Conservation (phyloP, 352 stramenopile genomes). For the Halophytophthora batemanensis region DNA sequence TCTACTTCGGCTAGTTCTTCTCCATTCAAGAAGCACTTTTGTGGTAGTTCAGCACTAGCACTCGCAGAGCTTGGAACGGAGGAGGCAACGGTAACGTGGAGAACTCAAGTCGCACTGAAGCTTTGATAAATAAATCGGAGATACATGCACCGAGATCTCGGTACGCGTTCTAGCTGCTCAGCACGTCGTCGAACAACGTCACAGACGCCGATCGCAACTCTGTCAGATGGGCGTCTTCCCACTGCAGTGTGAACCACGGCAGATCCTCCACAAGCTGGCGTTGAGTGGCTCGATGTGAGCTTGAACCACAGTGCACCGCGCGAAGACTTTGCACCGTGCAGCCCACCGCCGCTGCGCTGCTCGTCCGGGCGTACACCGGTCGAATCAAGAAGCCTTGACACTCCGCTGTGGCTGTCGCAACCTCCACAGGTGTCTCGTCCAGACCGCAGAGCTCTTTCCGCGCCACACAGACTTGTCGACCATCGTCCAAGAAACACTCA, state of each 20-base stretch:
- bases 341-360: constrained; percentile 23
- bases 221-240: constrained; percentile 43
- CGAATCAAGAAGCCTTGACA: constrained; percentile 40
- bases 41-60: too few relatives aligned
- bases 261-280: constrained; percentile 35
- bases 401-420: constrained; percentile 25
- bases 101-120: too few relatives aligned
- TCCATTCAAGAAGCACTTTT: too few relatives aligned
- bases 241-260: constrained; percentile 37
- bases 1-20: too few relatives aligned
- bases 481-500: constrained; percentile 40
- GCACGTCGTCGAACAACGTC: too few relatives aligned
- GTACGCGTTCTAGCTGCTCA: too few relatives aligned
- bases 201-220: too few relatives aligned
- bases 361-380: constrained; percentile 23
- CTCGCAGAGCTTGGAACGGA: too few relatives aligned
- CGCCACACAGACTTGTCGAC: constrained; percentile 37
- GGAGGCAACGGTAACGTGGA: too few relatives aligned
- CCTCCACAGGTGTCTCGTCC: constrained; percentile 19
- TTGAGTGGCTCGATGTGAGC: constrained; percentile 21
- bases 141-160: too few relatives aligned
- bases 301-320: constrained; percentile 25
- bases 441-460: constrained; percentile 44
- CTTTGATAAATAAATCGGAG: too few relatives aligned
- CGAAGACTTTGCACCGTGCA: constrained; percentile 40